These are phyloP conservation scores for Xerocomellus amylosporus DNA, from an alignment of 768 basidiomycete genomes.

Conservation along the genomic window DNA sequence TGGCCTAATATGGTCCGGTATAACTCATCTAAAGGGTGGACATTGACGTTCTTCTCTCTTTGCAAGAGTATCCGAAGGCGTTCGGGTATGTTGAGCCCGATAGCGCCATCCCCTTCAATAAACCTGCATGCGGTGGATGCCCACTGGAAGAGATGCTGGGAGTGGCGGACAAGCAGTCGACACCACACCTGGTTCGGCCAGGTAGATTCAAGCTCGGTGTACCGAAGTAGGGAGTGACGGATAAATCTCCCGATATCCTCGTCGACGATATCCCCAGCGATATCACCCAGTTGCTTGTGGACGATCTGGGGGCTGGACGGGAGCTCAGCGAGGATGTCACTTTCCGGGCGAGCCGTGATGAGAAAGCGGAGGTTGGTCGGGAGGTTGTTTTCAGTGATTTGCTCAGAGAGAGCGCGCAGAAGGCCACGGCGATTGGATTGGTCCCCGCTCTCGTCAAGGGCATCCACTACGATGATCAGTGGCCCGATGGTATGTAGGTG, in stretches of 20 bases:
- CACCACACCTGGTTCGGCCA: slow-evolving; percentile 24
- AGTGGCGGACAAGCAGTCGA: slow-evolving; percentile 19
- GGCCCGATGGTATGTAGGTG: slow-evolving; percentile 28
- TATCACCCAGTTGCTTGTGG: slow-evolving; percentile 16
- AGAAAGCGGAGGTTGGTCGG: slow-evolving; percentile 27
- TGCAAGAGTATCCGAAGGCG: slow-evolving; percentile 14
- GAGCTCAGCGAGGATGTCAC: slow-evolving; percentile 17
- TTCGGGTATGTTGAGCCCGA: slow-evolving; percentile 11
- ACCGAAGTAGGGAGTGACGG: slow-evolving; percentile 7
- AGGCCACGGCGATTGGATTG: slow-evolving; percentile 15
- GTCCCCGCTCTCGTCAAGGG: slow-evolving; percentile 30
- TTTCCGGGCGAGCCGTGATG: slow-evolving; percentile 28
- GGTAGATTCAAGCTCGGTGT: slow-evolving; percentile 11
- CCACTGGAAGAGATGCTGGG: slow-evolving; percentile 35
- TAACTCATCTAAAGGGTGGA: slow-evolving; percentile 19
- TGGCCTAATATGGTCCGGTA: slow-evolving; percentile 20
- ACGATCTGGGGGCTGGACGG: slow-evolving; percentile 1
- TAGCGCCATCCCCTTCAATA: slow-evolving; percentile 20
- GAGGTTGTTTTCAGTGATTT: slow-evolving; percentile 9
- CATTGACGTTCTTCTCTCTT: neutral
- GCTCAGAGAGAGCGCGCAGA: slow-evolving; percentile 17
- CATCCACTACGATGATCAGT: slow-evolving; percentile 36
- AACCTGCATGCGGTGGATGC: slow-evolving; percentile 30
- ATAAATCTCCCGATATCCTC: slow-evolving; percentile 17
- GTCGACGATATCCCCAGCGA: slow-evolving; percentile 12